These are phyloP conservation scores for Rhodotorula sp. DNA, from an alignment of 1,284 basidiomycete genomes.

Conservation along the genomic window DNA sequence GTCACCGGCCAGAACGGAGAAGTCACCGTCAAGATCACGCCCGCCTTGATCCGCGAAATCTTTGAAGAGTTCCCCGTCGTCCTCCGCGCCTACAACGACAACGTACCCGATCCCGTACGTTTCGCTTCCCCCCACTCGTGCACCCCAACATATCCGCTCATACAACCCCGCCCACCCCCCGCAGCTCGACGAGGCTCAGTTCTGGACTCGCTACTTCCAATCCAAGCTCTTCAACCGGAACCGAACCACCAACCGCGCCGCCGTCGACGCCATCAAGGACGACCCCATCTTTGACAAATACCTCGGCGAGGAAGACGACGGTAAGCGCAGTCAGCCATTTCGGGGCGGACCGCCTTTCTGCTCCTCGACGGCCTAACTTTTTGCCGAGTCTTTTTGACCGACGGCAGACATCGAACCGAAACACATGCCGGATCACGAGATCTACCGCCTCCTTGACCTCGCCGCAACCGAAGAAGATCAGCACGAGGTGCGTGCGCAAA, in stretches of 20 bases:
- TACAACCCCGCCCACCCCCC: background rate
- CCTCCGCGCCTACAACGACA: slow-evolving; percentile 83
- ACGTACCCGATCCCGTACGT: slow-evolving; percentile 75
- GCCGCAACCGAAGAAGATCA: slow-evolving; percentile 90
- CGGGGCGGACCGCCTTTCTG: too few species aligned
- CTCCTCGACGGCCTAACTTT: too few species aligned
- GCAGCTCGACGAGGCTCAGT: slow-evolving; percentile 49
- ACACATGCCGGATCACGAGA: slow-evolving; percentile 62
- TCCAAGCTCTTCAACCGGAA: slow-evolving; percentile 92
- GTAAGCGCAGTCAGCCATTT: slow-evolving; percentile 51
- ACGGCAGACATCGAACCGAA: slow-evolving; percentile 73
- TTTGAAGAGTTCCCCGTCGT: slow-evolving; percentile 98
- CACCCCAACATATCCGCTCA: too few species aligned
- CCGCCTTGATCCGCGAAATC: slow-evolving; percentile 88
- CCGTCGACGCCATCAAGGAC: slow-evolving; percentile 72
- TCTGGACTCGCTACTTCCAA: slow-evolving; percentile 96
- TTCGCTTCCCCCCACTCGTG: background rate
- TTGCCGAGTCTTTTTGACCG: background rate
- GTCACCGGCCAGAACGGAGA: slow-evolving; percentile 70
- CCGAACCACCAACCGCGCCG: slow-evolving; percentile 74
- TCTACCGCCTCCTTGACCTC: slow-evolving; percentile 79
- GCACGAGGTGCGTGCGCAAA: slow-evolving; percentile 60
- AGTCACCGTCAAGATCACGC: slow-evolving; percentile 86
- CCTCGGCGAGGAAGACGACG: slow-evolving; percentile 89
- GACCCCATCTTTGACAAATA: slow-evolving; percentile 96